These are phyloP conservation scores for Balamuthia mandrillaris DNA, from an alignment of 208 protist species.

Conservation along the genomic window DNA sequence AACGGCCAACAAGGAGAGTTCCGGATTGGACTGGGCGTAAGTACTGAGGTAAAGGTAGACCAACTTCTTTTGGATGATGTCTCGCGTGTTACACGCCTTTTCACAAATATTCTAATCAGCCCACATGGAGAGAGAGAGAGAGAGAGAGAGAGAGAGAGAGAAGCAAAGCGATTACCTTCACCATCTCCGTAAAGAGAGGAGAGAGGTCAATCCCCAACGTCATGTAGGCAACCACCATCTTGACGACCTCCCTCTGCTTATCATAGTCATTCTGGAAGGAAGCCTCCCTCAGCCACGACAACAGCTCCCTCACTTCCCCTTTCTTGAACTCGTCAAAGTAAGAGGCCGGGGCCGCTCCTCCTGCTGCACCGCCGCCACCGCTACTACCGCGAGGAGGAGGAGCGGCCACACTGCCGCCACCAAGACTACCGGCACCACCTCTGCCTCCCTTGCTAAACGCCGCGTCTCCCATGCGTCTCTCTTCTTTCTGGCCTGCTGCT, in stretches of 20 bases:
- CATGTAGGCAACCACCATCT: constrained; percentile 89
- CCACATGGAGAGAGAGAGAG: not conserved
- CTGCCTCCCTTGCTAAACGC: too few relatives aligned
- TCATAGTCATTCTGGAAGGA: not conserved
- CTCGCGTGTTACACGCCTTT: constrained; percentile 78
- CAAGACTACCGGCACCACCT: too few relatives aligned
- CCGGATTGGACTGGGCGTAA: constrained; percentile 84
- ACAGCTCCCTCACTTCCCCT: constrained; percentile 3
- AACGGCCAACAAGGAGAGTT: constrained; percentile 87
- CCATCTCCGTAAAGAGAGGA: constrained; percentile 85
- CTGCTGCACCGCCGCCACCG: too few relatives aligned
- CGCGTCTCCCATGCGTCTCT: too few relatives aligned
- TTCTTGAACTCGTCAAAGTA: too few relatives aligned
- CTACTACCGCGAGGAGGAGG: too few relatives aligned
- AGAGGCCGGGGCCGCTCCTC: too few relatives aligned
- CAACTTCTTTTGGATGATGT: constrained; percentile 95
- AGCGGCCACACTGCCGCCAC: too few relatives aligned
- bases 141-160: not conserved
- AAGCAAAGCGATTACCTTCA: constrained; percentile 73
- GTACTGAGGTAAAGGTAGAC: constrained; percentile 92
- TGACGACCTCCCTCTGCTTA: constrained; percentile 73
- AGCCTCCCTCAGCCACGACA: not conserved
- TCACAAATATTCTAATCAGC: not conserved
- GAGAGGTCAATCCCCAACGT: constrained; percentile 92
- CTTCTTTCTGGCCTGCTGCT: too few relatives aligned